Base-by-base conservation (phyloP, 2,329 filamentous ascomycete genomes). In the Metarhizium sp. region DNA sequence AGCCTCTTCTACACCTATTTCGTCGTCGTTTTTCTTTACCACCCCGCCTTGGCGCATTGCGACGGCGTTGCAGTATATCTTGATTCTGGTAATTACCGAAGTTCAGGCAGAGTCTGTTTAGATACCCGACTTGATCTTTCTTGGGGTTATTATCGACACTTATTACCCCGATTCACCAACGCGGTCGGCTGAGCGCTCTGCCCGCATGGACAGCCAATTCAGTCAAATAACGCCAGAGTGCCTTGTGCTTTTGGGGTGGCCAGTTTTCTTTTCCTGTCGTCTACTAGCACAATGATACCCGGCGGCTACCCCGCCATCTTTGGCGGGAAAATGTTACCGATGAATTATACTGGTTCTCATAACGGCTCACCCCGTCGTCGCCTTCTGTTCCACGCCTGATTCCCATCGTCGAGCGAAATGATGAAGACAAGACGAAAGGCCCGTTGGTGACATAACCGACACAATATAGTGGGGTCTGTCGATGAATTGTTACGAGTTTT, bases 41-140 rank as follows among this genome's bases (percentile, higher is more conserved):
- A 14, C 18, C 18, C n/a, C 51, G 45, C 29, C 14, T 32, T 30
- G 25, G 40, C 54, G 50, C 50, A 55, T 55, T 34, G 54, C 58
- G 55, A 56, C 43, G 56, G 55, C 57, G 58, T 58, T 55, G 40
- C 49, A 25, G 18, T 50, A 51, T 50, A 49, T 50, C 36, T 43
- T 50, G 14, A 32, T 48, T 38, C 38, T 51, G 48, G 57, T 50
- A 54, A 52, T 32, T 25, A 38, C 42, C 14, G 14, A 29, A 11
- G 20, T 11, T 48, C 18, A 14, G 45, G 45, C 45, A 29, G 13
- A 48, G 11, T 48, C 45, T n/a, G 20, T 30, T 30, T 16, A n/a
- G 45, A 30, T 6, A 4, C 14, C 30, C 7, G 10, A 30, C 14
- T n/a, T 45, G 11, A 30, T 48, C 10, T 29, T 8, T 20, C 45